Evolutionary conservation across 1,284 basidiomycete species (phyloP), one percentile per base, ranked within the genome.

Genomic region (Singerocomus inundabilis): DNA sequence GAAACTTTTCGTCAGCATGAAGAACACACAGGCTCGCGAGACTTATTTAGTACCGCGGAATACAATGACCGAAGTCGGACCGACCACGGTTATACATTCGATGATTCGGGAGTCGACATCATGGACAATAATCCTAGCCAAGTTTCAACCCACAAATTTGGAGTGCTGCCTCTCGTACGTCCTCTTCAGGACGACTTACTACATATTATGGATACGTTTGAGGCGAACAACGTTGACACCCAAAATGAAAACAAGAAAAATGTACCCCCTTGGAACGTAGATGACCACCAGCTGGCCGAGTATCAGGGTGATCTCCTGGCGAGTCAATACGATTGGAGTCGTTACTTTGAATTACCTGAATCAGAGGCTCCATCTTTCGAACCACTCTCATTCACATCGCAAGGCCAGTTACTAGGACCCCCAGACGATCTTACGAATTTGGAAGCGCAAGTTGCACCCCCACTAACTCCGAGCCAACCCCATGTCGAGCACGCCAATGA

Each of bases 81-180:
- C 6, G 50, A 51, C 24, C 21, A 48, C 9, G 25, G 44, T 6
- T 36, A 43, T 44, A 38, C 35, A n/a, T 55, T 68, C 7, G 53
- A 65, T 31, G 61, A 68, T 53, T 67, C 65, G 3, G 61, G 66
- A 35, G 47, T 65, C 36, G 59, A 56, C 18, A 43, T 53, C 15
- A 12, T 45, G 21, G 55, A 63, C 25, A 37, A 49, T 5, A 21
- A 24, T 24, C 11, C 44, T 32, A 29, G 21, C 35, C 58, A 38
- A 1, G 29, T 43, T 49, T 44, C 50, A 7, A 35, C 51, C 26
- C 48, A 26, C 33, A 40, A 48, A 34, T 53, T 44, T n/a, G 50
- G 44, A 15, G 10, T 29, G 26, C 46, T 55, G 3, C 33, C 25
- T 30, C 41, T 44, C 31, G 45, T 48, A 21, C 31, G 21, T 1